Conservation (phyloP, 1,284 basidiomycete genomes). For the Tetrapyrgos nigripes region DNA sequence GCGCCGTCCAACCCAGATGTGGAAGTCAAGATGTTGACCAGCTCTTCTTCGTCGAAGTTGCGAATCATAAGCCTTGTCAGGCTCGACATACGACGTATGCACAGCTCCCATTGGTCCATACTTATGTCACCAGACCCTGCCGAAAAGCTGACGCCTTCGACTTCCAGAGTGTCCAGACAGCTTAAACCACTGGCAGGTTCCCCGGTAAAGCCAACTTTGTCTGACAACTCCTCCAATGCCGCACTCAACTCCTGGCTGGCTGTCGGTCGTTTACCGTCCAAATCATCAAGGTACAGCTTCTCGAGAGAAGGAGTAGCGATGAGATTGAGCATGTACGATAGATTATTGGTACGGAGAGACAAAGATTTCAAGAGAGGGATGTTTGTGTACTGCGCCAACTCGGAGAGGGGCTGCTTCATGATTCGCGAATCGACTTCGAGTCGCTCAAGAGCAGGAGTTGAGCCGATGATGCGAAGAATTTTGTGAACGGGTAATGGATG, state of each 20-base stretch:
- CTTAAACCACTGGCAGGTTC: background rate
- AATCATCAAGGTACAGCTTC: constrained; percentile 15
- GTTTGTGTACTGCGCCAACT: background rate
- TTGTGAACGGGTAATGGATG: constrained; percentile 14
- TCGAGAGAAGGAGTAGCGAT: constrained; percentile 9
- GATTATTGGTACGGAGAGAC: constrained; percentile 18
- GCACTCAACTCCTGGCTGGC: constrained; percentile 8
- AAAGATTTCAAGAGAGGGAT: constrained; percentile 12
- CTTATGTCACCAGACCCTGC: background rate
- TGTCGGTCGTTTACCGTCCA: constrained; percentile 13
- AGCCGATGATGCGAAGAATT: constrained; percentile 14
- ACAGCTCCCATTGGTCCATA: constrained; percentile 7
- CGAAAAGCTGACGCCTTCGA: background rate
- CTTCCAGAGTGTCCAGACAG: constrained; percentile 8
- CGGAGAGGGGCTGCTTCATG: background rate
- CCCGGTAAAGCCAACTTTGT: background rate
- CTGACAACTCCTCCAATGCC: background rate
- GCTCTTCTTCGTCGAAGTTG: constrained; percentile 4
- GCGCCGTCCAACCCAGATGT: background rate
- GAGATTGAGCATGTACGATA: constrained; percentile 10
- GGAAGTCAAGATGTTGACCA: background rate
- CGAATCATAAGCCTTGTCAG: constrained; percentile 6
- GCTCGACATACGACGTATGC: constrained; percentile 1
- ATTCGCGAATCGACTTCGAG: constrained; percentile 19
- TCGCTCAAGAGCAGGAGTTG: constrained; percentile 11